Evolutionary conservation across 139 green algal genomes (phyloP).

Genomic region (Picochlorum sp.): DNA sequence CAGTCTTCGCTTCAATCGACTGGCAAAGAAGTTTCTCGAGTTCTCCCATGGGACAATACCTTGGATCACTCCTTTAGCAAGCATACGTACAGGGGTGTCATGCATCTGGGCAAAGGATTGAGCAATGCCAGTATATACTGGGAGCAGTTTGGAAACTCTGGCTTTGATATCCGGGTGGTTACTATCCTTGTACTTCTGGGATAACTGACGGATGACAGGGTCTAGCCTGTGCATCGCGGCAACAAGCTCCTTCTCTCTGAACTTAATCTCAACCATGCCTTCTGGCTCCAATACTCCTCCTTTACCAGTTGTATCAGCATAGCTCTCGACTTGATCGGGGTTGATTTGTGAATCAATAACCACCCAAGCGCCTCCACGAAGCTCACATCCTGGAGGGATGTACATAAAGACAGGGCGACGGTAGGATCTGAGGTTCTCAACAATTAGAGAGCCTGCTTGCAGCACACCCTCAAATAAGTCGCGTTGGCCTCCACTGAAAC

Average conservation of each 20-base stretch:
- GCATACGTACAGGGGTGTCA: slow-evolving; percentile 89
- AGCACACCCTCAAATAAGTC: slow-evolving; percentile 98
- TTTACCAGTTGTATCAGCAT: slow-evolving; percentile 59
- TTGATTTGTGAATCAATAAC: slow-evolving; percentile 96
- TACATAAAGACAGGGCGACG: slow-evolving; percentile 90
- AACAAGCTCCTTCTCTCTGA: slow-evolving; percentile 65
- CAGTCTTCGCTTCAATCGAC: slow-evolving; percentile 61
- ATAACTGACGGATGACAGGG: slow-evolving; percentile 42
- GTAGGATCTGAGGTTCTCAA: slow-evolving; percentile 88
- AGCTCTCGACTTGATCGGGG: slow-evolving; percentile 66
- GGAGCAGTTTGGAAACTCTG: slow-evolving; percentile 66
- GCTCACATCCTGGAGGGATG: slow-evolving; percentile 81
- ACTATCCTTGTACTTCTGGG: slow-evolving; percentile 8
- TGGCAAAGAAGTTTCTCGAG: slow-evolving; percentile 72
- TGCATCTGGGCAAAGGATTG: slow-evolving; percentile 90
- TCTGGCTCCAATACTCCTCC: slow-evolving; percentile 94
- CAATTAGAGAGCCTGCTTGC: slow-evolving; percentile 87
- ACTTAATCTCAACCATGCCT: slow-evolving; percentile 98
- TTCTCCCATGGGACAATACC: slow-evolving; percentile 77
- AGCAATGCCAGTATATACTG: slow-evolving; percentile 76
- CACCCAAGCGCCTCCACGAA: slow-evolving; percentile 95
- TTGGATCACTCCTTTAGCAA: slow-evolving; percentile 77
- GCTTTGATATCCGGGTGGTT: slow-evolving; percentile 34
- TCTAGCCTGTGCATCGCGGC: slow-evolving; percentile 83
- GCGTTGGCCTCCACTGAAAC: slow-evolving; percentile 91